Conservation (phyloP, 2,329 filamentous ascomycete species). For the Botrytis fabae region DNA sequence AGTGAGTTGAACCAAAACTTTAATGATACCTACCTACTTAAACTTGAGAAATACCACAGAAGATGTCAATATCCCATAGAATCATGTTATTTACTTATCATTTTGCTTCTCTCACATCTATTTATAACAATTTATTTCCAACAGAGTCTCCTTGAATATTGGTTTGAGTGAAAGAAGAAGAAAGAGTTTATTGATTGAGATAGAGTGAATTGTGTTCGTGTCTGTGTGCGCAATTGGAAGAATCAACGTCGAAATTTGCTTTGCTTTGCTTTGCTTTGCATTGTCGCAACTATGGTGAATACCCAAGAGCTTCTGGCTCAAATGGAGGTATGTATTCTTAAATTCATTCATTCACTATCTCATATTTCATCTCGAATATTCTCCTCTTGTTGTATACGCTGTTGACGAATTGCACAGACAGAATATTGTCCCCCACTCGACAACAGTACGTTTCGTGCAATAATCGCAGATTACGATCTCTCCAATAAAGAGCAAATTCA, state of each 20-base stretch:
- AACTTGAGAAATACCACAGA: background rate
- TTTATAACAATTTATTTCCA: background rate
- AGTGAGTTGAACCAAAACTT: background rate
- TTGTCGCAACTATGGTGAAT: constrained; percentile 16
- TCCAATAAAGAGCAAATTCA: constrained; percentile 51
- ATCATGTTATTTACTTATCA: background rate
- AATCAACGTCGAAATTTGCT: background rate
- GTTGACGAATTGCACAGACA: constrained; percentile 5
- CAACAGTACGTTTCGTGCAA: constrained; percentile 66
- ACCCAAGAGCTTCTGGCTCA: constrained; percentile 12
- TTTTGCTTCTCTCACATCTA: background rate
- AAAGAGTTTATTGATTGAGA: background rate
- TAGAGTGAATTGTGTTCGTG: background rate
- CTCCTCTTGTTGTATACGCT: background rate
- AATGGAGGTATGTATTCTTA: constrained; percentile 18
- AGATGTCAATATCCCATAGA: background rate
- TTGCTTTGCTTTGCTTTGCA: background rate
- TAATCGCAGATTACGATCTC: constrained; percentile 73
- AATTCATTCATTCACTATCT: background rate
- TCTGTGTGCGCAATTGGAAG: background rate
- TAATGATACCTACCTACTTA: background rate
- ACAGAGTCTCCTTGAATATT: background rate
- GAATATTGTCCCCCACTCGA: constrained; percentile 26
- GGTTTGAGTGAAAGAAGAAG: background rate
- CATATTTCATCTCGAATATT: background rate